These are phyloP conservation scores for Pyrenopolyporus hunteri DNA, from an alignment of 495 filamentous ascomycete species.

Conservation along the genomic window DNA sequence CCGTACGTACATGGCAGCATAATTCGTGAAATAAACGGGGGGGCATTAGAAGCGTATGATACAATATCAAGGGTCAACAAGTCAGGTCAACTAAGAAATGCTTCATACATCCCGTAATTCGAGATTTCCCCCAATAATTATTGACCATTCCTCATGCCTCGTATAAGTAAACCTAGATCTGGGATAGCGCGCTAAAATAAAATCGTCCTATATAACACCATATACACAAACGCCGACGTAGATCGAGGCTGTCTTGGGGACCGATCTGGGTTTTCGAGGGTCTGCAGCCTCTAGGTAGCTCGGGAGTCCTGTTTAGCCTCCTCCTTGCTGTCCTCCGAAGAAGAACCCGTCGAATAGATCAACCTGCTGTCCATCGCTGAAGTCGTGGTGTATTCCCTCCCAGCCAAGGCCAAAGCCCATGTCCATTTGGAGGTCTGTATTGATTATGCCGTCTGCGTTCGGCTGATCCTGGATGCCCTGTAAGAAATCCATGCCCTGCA, in stretches of 20 bases:
- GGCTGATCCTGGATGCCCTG: slow-evolving; percentile 47
- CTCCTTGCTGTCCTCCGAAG: slow-evolving; percentile 68
- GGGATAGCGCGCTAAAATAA: slow-evolving; percentile 9
- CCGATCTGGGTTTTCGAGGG: background rate
- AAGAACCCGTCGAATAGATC: slow-evolving; percentile 93
- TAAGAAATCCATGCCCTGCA: slow-evolving; percentile 56
- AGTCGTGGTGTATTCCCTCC: slow-evolving; percentile 77
- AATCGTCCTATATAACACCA: slow-evolving; percentile 18
- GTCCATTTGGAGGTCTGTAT: slow-evolving; percentile 58
- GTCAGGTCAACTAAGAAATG: background rate
- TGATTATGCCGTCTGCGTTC: slow-evolving; percentile 38
- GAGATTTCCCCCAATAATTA: slow-evolving; percentile 4
- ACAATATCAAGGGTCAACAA: background rate
- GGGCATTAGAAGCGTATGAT: slow-evolving; percentile 31
- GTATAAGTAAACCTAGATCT: slow-evolving; percentile 14
- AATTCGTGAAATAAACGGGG: slow-evolving; percentile 4
- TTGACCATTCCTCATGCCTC: slow-evolving; percentile 27
- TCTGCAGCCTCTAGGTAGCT: background rate
- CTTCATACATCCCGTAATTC: background rate
- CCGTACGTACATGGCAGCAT: slow-evolving; percentile 10
- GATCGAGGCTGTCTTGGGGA: background rate
- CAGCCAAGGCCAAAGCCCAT: slow-evolving; percentile 76
- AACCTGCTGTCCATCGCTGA: slow-evolving; percentile 76
- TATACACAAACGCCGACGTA: slow-evolving; percentile 9
- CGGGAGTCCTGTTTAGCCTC: slow-evolving; percentile 15